Conservation (phyloP, 1,139 yeast genomes). For the Casaregolazyma lundiana region DNA sequence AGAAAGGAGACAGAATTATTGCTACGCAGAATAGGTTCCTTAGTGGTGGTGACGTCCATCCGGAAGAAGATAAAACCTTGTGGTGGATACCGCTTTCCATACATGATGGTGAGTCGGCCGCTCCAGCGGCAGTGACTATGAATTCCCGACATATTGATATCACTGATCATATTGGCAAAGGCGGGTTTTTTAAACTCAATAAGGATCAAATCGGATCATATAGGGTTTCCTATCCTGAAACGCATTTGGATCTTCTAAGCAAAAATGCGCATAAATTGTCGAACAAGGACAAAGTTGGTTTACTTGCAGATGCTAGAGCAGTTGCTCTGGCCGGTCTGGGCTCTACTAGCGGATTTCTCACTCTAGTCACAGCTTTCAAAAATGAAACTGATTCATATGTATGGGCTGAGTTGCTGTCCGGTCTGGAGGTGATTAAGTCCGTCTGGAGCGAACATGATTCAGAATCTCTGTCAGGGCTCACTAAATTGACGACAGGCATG, state of each 20-base stretch:
- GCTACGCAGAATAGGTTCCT: slow-evolving; percentile 72
- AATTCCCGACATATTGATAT: slow-evolving; percentile 23
- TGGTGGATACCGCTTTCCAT: slow-evolving; percentile 76
- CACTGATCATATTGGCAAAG: slow-evolving; percentile 25
- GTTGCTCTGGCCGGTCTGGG: slow-evolving; percentile 57
- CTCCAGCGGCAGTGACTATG: slow-evolving; percentile 17
- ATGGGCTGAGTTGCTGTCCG: slow-evolving; percentile 56
- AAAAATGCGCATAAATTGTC: slow-evolving; percentile 44
- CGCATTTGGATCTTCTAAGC: slow-evolving; percentile 35
- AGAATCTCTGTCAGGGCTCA: slow-evolving; percentile 36
- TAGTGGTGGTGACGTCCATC: slow-evolving; percentile 71
- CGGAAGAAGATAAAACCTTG: slow-evolving; percentile 63
- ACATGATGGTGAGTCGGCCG: slow-evolving; percentile 35
- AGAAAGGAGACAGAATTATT: slow-evolving; percentile 45
- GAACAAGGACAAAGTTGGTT: slow-evolving; percentile 59
- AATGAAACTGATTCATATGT: slow-evolving; percentile 53
- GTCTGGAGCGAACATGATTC: slow-evolving; percentile 46
- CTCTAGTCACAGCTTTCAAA: slow-evolving; percentile 41
- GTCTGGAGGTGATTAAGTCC: slow-evolving; percentile 41
- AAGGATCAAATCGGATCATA: slow-evolving; percentile 60
- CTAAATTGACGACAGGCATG: slow-evolving; percentile 40
- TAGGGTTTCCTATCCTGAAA: slow-evolving; percentile 57
- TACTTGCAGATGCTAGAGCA: slow-evolving; percentile 59
- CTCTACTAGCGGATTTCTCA: slow-evolving; percentile 48
- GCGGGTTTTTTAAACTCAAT: slow-evolving; percentile 50